Conservation (phyloP, 1,284 basidiomycete genomes). For the Irpex lacteus region DNA sequence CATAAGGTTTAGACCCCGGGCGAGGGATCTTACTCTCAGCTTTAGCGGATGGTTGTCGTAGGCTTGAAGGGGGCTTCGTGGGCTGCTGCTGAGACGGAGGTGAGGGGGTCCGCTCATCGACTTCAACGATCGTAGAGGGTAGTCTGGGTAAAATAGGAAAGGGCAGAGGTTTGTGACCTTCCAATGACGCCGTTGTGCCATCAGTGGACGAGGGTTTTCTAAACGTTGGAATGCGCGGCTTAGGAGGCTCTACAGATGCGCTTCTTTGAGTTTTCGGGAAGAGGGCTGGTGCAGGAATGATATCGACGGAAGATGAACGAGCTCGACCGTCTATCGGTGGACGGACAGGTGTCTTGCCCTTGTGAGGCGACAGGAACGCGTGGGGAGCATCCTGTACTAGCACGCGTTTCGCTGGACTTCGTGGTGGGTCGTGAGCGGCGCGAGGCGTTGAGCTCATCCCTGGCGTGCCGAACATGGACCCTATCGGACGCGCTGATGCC, state of each 20-base stretch:
- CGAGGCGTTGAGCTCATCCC: slow-evolving; percentile 33
- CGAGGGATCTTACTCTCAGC: slow-evolving; percentile 67
- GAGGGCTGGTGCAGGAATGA: background rate
- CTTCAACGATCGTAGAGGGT: slow-evolving; percentile 25
- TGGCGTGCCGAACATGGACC: slow-evolving; percentile 14
- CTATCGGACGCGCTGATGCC: background rate
- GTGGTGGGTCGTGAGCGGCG: slow-evolving; percentile 34
- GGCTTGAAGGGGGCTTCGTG: slow-evolving; percentile 34
- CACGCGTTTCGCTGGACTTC: slow-evolving; percentile 60
- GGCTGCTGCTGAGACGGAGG: slow-evolving; percentile 2
- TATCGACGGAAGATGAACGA: background rate
- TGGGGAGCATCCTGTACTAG: slow-evolving; percentile 31
- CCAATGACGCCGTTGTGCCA: background rate
- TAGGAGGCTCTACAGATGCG: slow-evolving; percentile 25
- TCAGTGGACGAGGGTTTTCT: background rate
- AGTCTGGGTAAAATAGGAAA: background rate
- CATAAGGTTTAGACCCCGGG: slow-evolving; percentile 64
- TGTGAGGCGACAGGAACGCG: slow-evolving; percentile 18
- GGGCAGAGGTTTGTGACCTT: background rate
- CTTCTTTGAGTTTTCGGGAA: slow-evolving; percentile 27
- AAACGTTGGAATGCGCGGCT: slow-evolving; percentile 1
- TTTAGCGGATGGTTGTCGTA: slow-evolving; percentile 49
- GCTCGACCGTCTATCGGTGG: slow-evolving; percentile 7
- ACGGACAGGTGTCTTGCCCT: slow-evolving; percentile 16
- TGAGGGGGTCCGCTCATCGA: slow-evolving; percentile 21